These are phyloP conservation scores for Mesembryanthemum crystallinum DNA, from an alignment of 148 eudicot genomes.

Conservation along the genomic window DNA sequence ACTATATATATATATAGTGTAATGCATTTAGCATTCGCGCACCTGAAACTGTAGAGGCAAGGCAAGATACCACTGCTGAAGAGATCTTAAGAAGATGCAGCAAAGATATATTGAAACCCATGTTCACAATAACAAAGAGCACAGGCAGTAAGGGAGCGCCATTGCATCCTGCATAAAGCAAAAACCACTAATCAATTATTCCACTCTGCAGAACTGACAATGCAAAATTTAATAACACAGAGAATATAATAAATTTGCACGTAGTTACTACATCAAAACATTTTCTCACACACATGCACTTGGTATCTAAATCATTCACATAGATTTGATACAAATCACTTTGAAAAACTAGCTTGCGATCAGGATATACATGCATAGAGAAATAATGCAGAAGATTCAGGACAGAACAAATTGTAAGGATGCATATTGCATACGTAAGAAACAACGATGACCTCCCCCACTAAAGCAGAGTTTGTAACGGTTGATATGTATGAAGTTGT, in stretches of 20 bases:
- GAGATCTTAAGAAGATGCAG: constrained; percentile 87
- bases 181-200: constrained; percentile 13
- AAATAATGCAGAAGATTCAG: not conserved
- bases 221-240: not conserved
- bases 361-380: not conserved
- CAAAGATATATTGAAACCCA: constrained; percentile 87
- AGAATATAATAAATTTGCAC: not conserved
- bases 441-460: too few relatives aligned
- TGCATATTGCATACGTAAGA: not conserved
- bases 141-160: constrained; percentile 92
- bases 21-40: not conserved
- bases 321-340: not conserved
- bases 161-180: constrained; percentile 60
- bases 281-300: not conserved
- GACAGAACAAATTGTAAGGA: not conserved
- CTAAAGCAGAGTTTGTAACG: not conserved
- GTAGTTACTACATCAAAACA: not conserved
- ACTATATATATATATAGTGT: not conserved
- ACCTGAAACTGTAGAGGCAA: constrained; percentile 95
- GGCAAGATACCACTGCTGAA: constrained; percentile 88
- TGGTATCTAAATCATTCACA: not conserved
- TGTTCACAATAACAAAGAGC: constrained; percentile 81
- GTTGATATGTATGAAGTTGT: not conserved
- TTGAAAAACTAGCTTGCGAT: not conserved
- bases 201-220: not conserved